phyloP scores from a whole-genome alignment of 139 green algal genomes.

The Volvox africanus region DNA sequence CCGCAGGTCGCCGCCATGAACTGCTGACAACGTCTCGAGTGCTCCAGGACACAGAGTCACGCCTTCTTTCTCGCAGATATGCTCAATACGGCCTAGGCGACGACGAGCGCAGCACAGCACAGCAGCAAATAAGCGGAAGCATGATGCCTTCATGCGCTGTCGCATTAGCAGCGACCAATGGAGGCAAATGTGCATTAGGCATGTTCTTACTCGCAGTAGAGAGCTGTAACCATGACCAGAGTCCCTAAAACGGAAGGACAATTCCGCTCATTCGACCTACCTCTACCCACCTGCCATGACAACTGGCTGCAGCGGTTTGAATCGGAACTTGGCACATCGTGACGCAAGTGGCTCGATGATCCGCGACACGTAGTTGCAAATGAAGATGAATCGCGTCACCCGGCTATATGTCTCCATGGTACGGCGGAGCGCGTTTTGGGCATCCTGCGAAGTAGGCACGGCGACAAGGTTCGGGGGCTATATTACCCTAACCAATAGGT shows the following conservation, averaged over 20 bases:
- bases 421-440: constrained; percentile 96
- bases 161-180: too few relatives aligned
- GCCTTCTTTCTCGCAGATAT: constrained; percentile 86
- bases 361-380: constrained; percentile 99
- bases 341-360: constrained; percentile 98
- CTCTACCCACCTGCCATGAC: constrained; percentile 63
- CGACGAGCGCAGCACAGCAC: background rate
- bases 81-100: constrained; percentile 69
- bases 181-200: too few relatives aligned
- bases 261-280: background rate
- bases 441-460: constrained; percentile 72
- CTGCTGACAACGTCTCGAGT: constrained; percentile 70
- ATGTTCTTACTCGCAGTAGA: too few relatives aligned
- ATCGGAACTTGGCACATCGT: constrained; percentile 90
- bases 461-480: too few relatives aligned
- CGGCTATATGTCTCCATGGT: constrained; percentile 97
- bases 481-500: too few relatives aligned
- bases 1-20: constrained; percentile 90
- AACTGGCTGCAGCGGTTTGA: constrained; percentile 69
- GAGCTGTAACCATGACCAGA: too few relatives aligned
- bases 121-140: background rate
- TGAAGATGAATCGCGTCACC: constrained; percentile 97
- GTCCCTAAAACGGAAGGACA: too few relatives aligned
- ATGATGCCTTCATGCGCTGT: too few relatives aligned
- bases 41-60: constrained; percentile 74